Evolutionary conservation across 306 rosid species (phyloP), one percentile per base, ranked within the genome.

Genomic region (Prunus campanulata): DNA sequence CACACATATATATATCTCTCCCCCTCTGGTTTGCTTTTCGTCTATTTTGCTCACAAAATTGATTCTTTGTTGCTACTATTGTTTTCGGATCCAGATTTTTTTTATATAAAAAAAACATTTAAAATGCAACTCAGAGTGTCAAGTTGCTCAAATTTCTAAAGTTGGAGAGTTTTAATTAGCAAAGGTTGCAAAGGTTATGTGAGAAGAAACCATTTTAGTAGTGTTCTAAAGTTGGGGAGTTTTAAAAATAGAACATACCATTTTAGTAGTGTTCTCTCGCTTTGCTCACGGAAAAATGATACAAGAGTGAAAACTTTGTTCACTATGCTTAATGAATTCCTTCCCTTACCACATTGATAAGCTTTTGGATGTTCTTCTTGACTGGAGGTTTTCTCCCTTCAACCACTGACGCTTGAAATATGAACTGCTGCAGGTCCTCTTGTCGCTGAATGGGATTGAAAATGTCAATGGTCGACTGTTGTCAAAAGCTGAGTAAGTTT

Each of bases 401-500:
- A 13, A 35, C 8, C 14, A 27, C 50, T 19, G 67, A 79, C n/a
- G 13, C 70, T n/a, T 63, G n/a, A 32, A 42, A 27, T 20, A 24
- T 79, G 49, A 52, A 29, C 11, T 76, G 59, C 18, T 82, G 79
- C 89, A 95, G 98, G 89, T 92, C 69, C 91, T 95, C 48, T 80
- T 83, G 29, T 90, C 97, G 19, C 78, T 92, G 74, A 84, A 92
- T 83, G 89, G 91, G 82, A 87, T 95, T 71, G 85, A 83, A 80
- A 79, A 87, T 86, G 84, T 78, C 69, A 70, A 82, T n/a, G 79
- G 83, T 70, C 86, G 98, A 68, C 80, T 92, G 71, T 46, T 78
- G 47, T 92, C 93, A 72, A 95, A 95, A 83, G 90, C 88, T 50
- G 91, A 92, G 98, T 95, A 89, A 75, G 95, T 74, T 76, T 65